phyloP scores from a whole-genome alignment of 441 rosid genomes.

The Erysimum cheiri region DNA sequence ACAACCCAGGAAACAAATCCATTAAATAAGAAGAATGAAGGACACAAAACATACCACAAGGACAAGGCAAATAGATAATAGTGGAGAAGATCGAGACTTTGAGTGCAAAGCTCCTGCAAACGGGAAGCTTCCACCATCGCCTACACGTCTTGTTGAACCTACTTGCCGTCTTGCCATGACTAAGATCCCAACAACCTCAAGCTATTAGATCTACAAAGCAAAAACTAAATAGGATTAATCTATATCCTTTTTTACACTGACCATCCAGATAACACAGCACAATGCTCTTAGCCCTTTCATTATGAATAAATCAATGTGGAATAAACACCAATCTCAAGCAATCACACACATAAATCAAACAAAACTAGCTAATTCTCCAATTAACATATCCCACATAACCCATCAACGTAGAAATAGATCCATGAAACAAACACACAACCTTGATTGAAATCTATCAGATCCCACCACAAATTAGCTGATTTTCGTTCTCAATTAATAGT shows the following conservation, averaged over 20 bases:
- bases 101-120: conserved; percentile 73
- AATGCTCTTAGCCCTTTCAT: background rate
- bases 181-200: conserved; percentile 25
- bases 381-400: conserved; percentile 13
- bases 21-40: background rate
- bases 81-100: conserved; percentile 80
- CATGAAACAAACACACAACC: conserved; percentile 17
- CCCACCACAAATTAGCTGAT: conserved; percentile 21
- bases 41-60: conserved; percentile 51
- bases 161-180: conserved; percentile 90
- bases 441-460: conserved; percentile 4
- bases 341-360: conserved; percentile 10
- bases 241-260: background rate
- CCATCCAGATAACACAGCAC: conserved; percentile 5
- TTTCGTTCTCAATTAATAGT: background rate
- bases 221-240: background rate
- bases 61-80: conserved; percentile 69
- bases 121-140: conserved; percentile 72
- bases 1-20: background rate
- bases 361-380: background rate
- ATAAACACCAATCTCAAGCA: background rate
- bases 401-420: conserved; percentile 27
- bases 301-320: conserved; percentile 1
- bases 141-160: conserved; percentile 70
- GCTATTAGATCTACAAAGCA: conserved; percentile 32